These are phyloP conservation scores for Begonia peltatifolia DNA, from an alignment of 306 rosid genomes.

Conservation along the genomic window DNA sequence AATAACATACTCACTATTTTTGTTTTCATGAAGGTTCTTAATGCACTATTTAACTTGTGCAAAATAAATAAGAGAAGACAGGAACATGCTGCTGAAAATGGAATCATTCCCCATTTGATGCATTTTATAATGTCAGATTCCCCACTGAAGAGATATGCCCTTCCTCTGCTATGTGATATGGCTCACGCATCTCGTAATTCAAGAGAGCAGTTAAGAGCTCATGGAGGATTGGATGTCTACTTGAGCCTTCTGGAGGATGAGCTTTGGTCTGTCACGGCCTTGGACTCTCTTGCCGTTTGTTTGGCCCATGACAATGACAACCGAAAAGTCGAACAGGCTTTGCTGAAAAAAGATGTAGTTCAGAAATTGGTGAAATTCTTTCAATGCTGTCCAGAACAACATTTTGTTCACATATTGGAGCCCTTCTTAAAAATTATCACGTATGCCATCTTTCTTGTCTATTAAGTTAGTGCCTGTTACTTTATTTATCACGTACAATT, in stretches of 20 bases:
- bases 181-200: constrained; percentile 99
- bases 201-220: constrained; percentile 96
- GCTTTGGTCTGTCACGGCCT: constrained; percentile 87
- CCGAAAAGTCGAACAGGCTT: constrained; percentile 86
- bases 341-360: constrained; percentile 86
- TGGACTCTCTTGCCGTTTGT: constrained; percentile 94
- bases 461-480: too few relatives aligned
- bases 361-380: constrained; percentile 94
- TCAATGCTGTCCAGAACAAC: constrained; percentile 89
- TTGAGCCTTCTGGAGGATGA: constrained; percentile 94
- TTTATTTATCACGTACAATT: too few relatives aligned
- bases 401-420: constrained; percentile 94
- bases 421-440: constrained; percentile 97
- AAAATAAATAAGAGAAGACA: constrained; percentile 99
- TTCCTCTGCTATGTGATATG: constrained; percentile 95
- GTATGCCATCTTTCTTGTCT: constrained; percentile 17
- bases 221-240: constrained; percentile 96
- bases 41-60: constrained; percentile 89
- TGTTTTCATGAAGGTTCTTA: constrained; percentile 53
- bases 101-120: constrained; percentile 97
- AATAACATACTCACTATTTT: neutral
- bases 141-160: constrained; percentile 73
- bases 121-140: constrained; percentile 80
- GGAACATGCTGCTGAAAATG: constrained; percentile 99
- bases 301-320: constrained; percentile 93